Percentiles rank a stretch among this genome's conserved stretches.
These are phyloP conservation scores for Botrytis paeoniae DNA, from an alignment of 2,329 filamentous ascomycete species.

Conservation along the genomic window DNA sequence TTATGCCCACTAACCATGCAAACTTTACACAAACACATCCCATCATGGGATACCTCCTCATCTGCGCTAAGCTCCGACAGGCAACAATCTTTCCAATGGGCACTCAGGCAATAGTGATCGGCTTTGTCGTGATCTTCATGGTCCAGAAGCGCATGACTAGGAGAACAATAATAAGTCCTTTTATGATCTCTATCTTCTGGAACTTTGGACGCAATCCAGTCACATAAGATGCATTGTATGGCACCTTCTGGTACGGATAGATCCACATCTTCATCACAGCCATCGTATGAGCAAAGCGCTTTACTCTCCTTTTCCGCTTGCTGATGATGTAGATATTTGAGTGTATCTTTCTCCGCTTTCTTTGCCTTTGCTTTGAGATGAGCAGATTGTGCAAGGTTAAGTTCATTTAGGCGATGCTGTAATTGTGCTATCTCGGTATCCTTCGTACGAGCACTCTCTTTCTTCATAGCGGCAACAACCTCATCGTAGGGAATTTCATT, in stretches of 20 bases:
- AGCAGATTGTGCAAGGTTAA: constrained; percentile 36
- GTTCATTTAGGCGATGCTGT: constrained; percentile 26
- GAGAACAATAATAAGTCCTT: constrained; percentile 31
- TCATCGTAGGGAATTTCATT: constrained; percentile 28
- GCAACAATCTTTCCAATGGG: constrained; percentile 11
- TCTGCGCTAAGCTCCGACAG: neutral
- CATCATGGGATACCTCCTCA: neutral
- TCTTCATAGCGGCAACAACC: constrained; percentile 31
- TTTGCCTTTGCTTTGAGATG: constrained; percentile 33
- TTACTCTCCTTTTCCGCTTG: constrained; percentile 17
- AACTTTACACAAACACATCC: constrained; percentile 10
- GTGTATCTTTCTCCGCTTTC: constrained; percentile 31
- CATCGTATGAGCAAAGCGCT: constrained; percentile 27
- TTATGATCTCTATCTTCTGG: constrained; percentile 22
- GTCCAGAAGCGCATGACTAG: constrained; percentile 27
- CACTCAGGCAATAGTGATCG: constrained; percentile 6
- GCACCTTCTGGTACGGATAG: constrained; percentile 25
- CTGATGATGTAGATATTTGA: constrained; percentile 24
- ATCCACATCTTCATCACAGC: constrained; percentile 31
- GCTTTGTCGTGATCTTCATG: constrained; percentile 4
- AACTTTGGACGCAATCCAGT: constrained; percentile 31
- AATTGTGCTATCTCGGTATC: constrained; percentile 25
- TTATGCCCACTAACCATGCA: constrained; percentile 10
- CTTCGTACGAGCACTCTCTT: constrained; percentile 30
- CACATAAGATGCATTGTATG: constrained; percentile 34